Percentiles rank a stretch among this genome's conserved stretches.
phyloP scores from a whole-genome alignment of 257 asterid genomes.

The Solanum virginianum region DNA sequence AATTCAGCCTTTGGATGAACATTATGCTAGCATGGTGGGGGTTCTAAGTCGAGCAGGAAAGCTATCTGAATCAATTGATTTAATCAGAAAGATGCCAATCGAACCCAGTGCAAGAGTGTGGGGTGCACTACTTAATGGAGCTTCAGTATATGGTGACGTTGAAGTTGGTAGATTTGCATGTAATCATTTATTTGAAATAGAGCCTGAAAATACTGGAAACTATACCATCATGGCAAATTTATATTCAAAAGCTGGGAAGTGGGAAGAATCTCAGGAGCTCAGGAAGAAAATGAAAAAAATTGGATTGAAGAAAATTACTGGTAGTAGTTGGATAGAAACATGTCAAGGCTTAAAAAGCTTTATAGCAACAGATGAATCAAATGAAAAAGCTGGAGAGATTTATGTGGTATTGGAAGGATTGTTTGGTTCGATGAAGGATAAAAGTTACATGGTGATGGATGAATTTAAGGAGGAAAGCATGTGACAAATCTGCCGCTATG shows the following conservation, averaged over 20 bases:
- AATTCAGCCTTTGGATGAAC: constrained; percentile 50
- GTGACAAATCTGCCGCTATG: neutral
- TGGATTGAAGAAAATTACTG: constrained; percentile 62
- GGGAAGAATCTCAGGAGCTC: constrained; percentile 69
- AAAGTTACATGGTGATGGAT: constrained; percentile 1
- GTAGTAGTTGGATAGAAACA: constrained; percentile 69
- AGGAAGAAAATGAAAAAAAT: constrained; percentile 34
- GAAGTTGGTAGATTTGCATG: constrained; percentile 55
- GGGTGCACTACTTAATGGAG: constrained; percentile 84
- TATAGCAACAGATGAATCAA: constrained; percentile 12
- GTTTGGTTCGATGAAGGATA: constrained; percentile 9
- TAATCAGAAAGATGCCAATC: constrained; percentile 54
- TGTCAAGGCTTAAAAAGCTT: constrained; percentile 19
- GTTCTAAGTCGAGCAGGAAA: constrained; percentile 63
- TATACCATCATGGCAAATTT: constrained; percentile 63
- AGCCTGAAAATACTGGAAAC: constrained; percentile 62
- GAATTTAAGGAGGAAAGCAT: constrained; percentile 15
- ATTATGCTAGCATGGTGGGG: constrained; percentile 64
- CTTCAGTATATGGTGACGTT: constrained; percentile 48
- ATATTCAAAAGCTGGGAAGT: constrained; percentile 64
- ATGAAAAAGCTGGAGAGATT: neutral
- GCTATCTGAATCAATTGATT: constrained; percentile 52
- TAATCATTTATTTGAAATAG: constrained; percentile 41
- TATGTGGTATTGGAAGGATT: constrained; percentile 5
- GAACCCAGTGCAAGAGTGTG: constrained; percentile 57